These are phyloP conservation scores for Amyloporia xantha DNA, from an alignment of 768 basidiomycete genomes.

Conservation along the genomic window DNA sequence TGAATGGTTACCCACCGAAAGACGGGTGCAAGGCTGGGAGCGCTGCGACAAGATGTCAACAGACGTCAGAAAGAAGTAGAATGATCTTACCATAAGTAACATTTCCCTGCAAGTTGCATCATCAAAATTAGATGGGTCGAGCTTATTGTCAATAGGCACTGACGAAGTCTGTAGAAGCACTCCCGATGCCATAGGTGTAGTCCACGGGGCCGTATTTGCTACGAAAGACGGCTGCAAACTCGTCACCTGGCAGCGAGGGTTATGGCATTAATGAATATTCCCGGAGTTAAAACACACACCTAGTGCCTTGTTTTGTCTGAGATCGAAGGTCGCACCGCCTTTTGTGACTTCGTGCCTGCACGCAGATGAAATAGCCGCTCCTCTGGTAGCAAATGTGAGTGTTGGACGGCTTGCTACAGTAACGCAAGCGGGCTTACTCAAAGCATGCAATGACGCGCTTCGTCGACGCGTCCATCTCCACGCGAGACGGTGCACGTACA, in stretches of 20 bases:
- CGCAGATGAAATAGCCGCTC: constrained; percentile 60
- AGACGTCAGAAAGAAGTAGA: not conserved
- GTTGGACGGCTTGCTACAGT: not conserved
- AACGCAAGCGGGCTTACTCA: constrained; percentile 36
- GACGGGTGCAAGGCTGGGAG: constrained; percentile 71
- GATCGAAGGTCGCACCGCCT: constrained; percentile 38
- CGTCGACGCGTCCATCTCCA: constrained; percentile 50
- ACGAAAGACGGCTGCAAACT: constrained; percentile 54
- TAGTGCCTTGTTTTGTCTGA: constrained; percentile 62
- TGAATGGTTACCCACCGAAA: constrained; percentile 38
- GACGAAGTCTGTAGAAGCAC: constrained; percentile 81
- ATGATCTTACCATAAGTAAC: constrained; percentile 55
- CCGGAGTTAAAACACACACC: no score
- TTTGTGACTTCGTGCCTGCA: constrained; percentile 43
- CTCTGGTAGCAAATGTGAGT: constrained; percentile 32
- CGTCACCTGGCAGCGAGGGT: constrained; percentile 39
- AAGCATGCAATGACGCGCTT: constrained; percentile 67
- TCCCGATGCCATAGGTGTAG: constrained; percentile 58
- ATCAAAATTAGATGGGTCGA: no score
- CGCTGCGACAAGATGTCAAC: constrained; percentile 24
- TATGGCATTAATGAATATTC: not conserved
- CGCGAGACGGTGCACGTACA: constrained; percentile 63
- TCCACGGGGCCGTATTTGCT: constrained; percentile 59
- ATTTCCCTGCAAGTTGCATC: constrained; percentile 52
- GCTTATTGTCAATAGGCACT: constrained; percentile 33